Conservation (phyloP, 1,139 yeast genomes). For the Candida sp. region DNA sequence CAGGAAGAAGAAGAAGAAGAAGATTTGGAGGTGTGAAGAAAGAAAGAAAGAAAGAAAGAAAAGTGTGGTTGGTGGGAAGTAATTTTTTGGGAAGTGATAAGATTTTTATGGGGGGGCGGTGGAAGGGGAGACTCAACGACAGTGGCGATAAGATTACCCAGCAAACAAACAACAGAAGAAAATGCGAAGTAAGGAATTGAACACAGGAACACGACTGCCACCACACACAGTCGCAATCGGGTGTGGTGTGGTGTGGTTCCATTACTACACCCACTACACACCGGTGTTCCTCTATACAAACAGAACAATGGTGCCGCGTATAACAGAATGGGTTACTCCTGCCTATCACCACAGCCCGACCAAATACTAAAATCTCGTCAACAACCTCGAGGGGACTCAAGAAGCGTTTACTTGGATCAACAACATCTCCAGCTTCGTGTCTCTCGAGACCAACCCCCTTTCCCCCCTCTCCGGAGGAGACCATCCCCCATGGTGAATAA, state of each 20-base stretch:
- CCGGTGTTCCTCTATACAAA: no score
- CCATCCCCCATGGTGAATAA: no score
- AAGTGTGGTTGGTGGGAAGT: neutral
- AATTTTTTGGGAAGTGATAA: slow-evolving; percentile 1
- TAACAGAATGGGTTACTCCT: neutral
- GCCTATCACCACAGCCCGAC: no score
- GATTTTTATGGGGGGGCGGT: neutral
- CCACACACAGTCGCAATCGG: neutral
- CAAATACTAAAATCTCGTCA: no score
- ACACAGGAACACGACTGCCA: neutral
- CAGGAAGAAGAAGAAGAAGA: neutral
- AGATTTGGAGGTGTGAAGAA: neutral
- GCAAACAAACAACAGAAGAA: neutral
- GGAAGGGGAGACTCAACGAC: neutral
- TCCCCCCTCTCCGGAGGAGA: no score
- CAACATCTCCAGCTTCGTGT: no score
- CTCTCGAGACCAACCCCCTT: no score
- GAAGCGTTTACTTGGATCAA: no score
- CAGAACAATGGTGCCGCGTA: neutral
- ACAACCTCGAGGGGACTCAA: no score
- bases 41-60: neutral
- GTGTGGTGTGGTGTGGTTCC: neutral
- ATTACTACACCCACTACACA: no score
- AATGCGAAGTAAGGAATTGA: neutral
- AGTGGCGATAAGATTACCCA: slow-evolving; percentile 1